These are phyloP conservation scores for Nitzschia sp. DNA, from an alignment of 108 stramenopile genomes.

Conservation along the genomic window DNA sequence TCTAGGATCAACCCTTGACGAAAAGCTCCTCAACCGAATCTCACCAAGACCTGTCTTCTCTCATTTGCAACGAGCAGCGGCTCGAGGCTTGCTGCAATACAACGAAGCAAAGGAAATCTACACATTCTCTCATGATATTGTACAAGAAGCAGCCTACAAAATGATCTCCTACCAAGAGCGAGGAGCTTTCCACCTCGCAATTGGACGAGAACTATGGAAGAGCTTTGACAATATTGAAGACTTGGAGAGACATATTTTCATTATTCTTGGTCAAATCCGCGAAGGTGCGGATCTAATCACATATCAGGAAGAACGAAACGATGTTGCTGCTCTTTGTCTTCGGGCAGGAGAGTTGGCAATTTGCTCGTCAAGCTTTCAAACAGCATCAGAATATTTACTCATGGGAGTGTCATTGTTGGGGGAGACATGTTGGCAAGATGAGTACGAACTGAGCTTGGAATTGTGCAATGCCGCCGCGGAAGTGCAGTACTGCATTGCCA, in stretches of 20 bases:
- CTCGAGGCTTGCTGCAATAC: constrained; percentile 10
- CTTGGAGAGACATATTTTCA: constrained; percentile 21
- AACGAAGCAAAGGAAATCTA: constrained; percentile 18
- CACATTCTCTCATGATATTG: constrained; percentile 48
- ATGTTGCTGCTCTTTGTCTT: constrained; percentile 24
- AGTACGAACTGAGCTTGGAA: constrained; percentile 33
- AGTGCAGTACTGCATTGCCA: constrained; percentile 21
- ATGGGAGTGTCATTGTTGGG: constrained; percentile 22
- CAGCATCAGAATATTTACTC: constrained; percentile 15
- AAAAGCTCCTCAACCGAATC: constrained; percentile 34
- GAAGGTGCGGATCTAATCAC: constrained; percentile 15
- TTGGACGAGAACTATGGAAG: constrained; percentile 23
- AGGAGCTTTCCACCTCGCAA: constrained; percentile 44
- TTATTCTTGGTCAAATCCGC: constrained; percentile 19
- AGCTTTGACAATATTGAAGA: constrained; percentile 23
- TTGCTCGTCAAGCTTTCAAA: constrained; percentile 17
- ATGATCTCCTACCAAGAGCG: constrained; percentile 31
- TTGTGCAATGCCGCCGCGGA: constrained; percentile 30
- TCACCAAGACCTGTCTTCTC: constrained; percentile 24
- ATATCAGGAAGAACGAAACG: constrained; percentile 20
- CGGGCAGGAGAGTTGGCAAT: constrained; percentile 27
- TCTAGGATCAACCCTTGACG: constrained; percentile 47
- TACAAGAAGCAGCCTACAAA: constrained; percentile 54
- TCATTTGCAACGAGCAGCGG: constrained; percentile 20
- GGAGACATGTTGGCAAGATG: constrained; percentile 17